Evolutionary conservation across 139 green algal species (phyloP).

Genomic region (Eudorina sp.): DNA sequence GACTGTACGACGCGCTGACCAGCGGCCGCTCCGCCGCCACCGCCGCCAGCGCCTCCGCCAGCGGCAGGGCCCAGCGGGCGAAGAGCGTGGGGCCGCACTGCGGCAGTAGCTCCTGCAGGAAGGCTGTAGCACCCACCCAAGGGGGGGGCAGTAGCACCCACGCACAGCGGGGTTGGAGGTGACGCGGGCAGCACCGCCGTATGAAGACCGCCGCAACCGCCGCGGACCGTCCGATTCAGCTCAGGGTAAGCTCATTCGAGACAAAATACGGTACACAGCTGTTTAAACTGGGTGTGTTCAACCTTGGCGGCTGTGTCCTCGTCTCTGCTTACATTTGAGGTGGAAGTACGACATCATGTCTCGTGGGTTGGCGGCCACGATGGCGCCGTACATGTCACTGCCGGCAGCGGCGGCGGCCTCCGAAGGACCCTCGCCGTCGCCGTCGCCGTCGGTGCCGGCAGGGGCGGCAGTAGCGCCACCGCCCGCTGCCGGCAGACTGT

Average conservation of each 20-base stretch:
- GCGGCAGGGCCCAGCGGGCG: conserved; percentile 24
- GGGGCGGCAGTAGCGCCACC: too few relatives aligned
- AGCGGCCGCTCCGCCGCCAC: conserved; percentile 28
- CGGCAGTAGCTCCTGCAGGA: conserved; percentile 29
- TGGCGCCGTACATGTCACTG: neutral
- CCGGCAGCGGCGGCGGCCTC: neutral
- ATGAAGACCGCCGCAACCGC: too few relatives aligned
- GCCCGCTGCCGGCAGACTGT: neutral
- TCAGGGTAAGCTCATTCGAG: too few relatives aligned
- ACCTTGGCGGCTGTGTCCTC: too few relatives aligned
- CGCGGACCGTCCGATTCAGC: too few relatives aligned
- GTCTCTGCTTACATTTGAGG: conserved; percentile 1
- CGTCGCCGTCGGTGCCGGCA: neutral
- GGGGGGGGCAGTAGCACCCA: too few relatives aligned
- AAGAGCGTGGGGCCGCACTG: neutral
- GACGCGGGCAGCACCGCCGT: too few relatives aligned
- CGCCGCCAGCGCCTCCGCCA: conserved; percentile 11
- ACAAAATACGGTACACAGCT: too few relatives aligned
- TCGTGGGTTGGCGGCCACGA: neutral
- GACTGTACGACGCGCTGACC: conserved; percentile 27
- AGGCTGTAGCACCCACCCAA: too few relatives aligned
- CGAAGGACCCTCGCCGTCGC: neutral
- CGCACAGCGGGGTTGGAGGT: too few relatives aligned
- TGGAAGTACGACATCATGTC: conserved; percentile 49
- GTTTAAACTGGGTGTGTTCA: too few relatives aligned